Conservation (phyloP, 2,329 filamentous ascomycete genomes). For the Sclerotinia minor region DNA sequence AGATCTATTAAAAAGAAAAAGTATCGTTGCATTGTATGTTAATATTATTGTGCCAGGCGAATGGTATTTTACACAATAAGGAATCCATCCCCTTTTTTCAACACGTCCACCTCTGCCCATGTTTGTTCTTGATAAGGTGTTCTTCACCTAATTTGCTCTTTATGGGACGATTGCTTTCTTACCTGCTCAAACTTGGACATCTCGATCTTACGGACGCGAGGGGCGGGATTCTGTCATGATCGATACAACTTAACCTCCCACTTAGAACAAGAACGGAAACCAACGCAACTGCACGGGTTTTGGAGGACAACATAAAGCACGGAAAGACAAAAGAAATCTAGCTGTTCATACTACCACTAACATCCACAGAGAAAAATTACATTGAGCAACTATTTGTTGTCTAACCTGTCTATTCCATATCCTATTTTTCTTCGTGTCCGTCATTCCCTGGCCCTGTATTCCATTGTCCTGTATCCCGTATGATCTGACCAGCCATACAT, state of each 20-base stretch:
- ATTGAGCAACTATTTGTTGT: background rate
- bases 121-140: background rate
- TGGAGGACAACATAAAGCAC: background rate
- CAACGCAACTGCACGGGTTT: no score
- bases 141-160: background rate
- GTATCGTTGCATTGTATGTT: slow-evolving; percentile 2
- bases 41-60: background rate
- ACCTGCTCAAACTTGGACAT: background rate
- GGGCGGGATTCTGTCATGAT: background rate
- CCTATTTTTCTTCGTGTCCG: background rate
- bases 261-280: no score
- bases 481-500: background rate
- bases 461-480: slow-evolving; percentile 1
- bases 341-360: background rate
- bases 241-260: no score
- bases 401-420: background rate
- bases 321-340: no score
- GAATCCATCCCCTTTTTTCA: background rate
- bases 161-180: background rate
- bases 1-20: background rate
- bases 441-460: background rate
- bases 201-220: background rate
- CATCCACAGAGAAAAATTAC: background rate
- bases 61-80: background rate
- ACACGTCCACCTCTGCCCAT: background rate